Evolutionary conservation across 208 protist genomes (phyloP).

Genomic region (Leishmania braziliensis): DNA sequence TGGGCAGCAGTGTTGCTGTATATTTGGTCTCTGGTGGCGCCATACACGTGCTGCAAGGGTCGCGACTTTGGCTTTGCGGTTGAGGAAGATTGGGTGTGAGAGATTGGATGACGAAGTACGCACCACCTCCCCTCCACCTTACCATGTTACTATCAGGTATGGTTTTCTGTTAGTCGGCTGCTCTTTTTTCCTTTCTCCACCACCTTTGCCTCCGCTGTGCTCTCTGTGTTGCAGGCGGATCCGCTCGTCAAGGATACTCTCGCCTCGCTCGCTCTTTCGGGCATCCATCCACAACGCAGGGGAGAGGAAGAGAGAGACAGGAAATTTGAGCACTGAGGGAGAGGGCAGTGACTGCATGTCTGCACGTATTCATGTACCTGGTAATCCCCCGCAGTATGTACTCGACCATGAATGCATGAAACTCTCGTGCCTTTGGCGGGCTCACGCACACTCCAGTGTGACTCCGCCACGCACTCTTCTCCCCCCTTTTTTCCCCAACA

Average conservation of each 20-base stretch:
- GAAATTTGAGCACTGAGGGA: not conserved
- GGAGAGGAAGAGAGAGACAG: not conserved
- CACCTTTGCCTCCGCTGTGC: not conserved
- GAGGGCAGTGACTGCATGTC: not conserved
- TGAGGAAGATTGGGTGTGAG: conserved; percentile 61
- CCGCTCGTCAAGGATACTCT: not conserved
- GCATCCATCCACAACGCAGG: not conserved
- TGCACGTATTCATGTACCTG: not conserved
- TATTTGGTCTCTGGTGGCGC: conserved; percentile 92
- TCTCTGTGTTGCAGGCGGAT: not conserved
- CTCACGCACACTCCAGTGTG: not conserved
- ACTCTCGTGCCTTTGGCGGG: too few species aligned
- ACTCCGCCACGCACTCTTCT: not conserved
- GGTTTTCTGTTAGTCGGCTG: not conserved
- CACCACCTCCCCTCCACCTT: not conserved
- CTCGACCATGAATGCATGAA: too few species aligned
- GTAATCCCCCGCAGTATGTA: too few species aligned
- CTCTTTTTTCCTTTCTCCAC: not conserved
- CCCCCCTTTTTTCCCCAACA: not conserved
- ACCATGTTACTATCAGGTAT: not conserved
- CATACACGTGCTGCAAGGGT: conserved; percentile 88
- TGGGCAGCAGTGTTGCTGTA: conserved; percentile 88
- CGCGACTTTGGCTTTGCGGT: conserved; percentile 83
- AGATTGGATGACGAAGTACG: not conserved
- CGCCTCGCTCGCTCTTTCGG: too few species aligned